phyloP scores from a whole-genome alignment of 805 yeast genomes.

The Saccharomycopsis oosterbeekiorum region DNA sequence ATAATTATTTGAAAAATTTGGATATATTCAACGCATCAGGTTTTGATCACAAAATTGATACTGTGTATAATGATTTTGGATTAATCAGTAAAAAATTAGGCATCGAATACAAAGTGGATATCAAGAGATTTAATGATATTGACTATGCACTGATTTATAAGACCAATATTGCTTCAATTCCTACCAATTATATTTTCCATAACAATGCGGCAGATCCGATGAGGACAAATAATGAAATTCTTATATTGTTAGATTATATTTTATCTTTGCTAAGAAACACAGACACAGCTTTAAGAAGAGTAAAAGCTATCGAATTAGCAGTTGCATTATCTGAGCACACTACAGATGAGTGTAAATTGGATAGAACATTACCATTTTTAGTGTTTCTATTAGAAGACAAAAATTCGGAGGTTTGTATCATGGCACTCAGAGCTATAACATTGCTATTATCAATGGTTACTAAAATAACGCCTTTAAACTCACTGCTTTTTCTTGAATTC shows the following conservation, averaged over 20 bases:
- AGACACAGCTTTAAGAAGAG: constrained; percentile 45
- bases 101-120: constrained; percentile 23
- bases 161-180: neutral
- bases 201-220: neutral
- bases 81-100: constrained; percentile 34
- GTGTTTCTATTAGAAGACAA: constrained; percentile 63
- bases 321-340: constrained; percentile 66
- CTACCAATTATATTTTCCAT: neutral
- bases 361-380: constrained; percentile 75
- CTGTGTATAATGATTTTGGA: constrained; percentile 50
- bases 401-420: constrained; percentile 52
- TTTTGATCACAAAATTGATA: constrained; percentile 44
- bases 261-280: constrained; percentile 55
- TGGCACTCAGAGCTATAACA: constrained; percentile 55
- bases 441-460: constrained; percentile 58
- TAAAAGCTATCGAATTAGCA: constrained; percentile 67
- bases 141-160: constrained; percentile 2
- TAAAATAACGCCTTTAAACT: constrained; percentile 64
- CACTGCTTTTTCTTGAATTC: constrained; percentile 71
- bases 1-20: constrained; percentile 50
- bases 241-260: constrained; percentile 48
- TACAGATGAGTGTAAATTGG: constrained; percentile 76
- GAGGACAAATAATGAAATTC: constrained; percentile 25
- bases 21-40: constrained; percentile 17
- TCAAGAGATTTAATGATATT: constrained; percentile 9